phyloP scores from a whole-genome alignment of 306 rosid genomes.

The Prosopis cineraria region DNA sequence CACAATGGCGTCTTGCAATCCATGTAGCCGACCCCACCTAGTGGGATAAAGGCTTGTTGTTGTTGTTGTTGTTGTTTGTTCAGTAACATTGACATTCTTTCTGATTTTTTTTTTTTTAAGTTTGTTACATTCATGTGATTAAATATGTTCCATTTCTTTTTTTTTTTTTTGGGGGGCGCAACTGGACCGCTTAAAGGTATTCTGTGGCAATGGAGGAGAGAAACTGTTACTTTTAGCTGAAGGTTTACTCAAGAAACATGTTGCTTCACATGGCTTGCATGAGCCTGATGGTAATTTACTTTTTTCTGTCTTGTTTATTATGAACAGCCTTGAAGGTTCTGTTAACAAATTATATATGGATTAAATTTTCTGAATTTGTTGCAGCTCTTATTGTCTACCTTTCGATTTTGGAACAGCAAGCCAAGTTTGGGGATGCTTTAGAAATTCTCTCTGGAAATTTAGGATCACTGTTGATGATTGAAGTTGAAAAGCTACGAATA shows the following conservation, averaged over 20 bases:
- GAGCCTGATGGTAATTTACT: conserved; percentile 84
- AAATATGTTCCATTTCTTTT: conserved; percentile 25
- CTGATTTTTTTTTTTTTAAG: conserved; percentile 16
- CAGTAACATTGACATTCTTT: conserved; percentile 14
- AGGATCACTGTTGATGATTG: conserved; percentile 79
- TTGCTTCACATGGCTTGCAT: conserved; percentile 85
- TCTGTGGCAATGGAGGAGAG: conserved; percentile 83
- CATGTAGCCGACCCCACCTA: too few relatives aligned
- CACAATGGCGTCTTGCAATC: too few relatives aligned
- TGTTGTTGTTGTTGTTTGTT: too few relatives aligned
- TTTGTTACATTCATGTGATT: conserved; percentile 9
- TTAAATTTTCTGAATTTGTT: conserved; percentile 41
- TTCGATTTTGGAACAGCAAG: conserved; percentile 92
- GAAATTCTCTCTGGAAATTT: conserved; percentile 89
- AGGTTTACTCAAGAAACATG: conserved; percentile 94
- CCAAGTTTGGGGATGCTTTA: conserved; percentile 90
- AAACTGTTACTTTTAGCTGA: conserved; percentile 88
- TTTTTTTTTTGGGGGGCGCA: conserved; percentile 27
- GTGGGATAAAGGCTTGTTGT: too few relatives aligned
- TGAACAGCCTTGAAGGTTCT: not conserved
- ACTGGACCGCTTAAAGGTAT: conserved; percentile 60
- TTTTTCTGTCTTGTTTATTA: conserved; percentile 15
- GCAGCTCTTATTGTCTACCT: conserved; percentile 89
- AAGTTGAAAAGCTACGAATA: conserved; percentile 89
- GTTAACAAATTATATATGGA: conserved; percentile 2